These are phyloP conservation scores for Gypsophila paniculata DNA, from an alignment of 179 eudicot species.

Conservation along the genomic window DNA sequence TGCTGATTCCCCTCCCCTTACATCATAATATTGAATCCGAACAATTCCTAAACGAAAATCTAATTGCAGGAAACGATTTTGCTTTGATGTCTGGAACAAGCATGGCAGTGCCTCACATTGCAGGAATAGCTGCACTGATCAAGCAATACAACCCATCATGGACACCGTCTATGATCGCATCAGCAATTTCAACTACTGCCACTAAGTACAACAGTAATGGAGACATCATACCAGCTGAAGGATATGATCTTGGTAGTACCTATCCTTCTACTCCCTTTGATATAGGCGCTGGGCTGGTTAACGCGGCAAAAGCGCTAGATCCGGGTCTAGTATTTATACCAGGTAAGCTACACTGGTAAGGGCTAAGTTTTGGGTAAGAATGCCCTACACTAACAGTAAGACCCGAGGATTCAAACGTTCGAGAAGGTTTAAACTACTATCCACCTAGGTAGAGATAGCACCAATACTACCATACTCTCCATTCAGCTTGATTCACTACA, in stretches of 20 bases:
- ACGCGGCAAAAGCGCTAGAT: slow-evolving; percentile 52
- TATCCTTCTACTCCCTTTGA: slow-evolving; percentile 73
- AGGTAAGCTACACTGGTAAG: slow-evolving; percentile 26
- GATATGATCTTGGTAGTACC: slow-evolving; percentile 39
- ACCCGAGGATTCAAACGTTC: no score
- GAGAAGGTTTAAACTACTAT: no score
- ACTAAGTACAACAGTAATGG: slow-evolving; percentile 50
- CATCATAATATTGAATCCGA: no score
- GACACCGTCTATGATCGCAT: slow-evolving; percentile 86
- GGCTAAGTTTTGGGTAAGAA: no score
- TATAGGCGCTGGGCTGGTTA: slow-evolving; percentile 74
- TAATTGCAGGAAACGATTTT: slow-evolving; percentile 49
- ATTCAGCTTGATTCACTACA: no score
- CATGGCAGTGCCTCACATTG: slow-evolving; percentile 93
- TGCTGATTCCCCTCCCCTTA: no score
- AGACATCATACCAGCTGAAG: slow-evolving; percentile 72
- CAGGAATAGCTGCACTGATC: slow-evolving; percentile 85
- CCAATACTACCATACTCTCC: no score
- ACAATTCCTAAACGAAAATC: background rate
- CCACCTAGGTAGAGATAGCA: no score
- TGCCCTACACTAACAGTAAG: no score
- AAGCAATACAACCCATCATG: slow-evolving; percentile 71
- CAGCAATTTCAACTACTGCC: slow-evolving; percentile 86
- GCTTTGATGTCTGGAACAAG: slow-evolving; percentile 88
- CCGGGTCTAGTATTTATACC: slow-evolving; percentile 72